Base-by-base conservation (phyloP, 163 green algal species). In the Chlorella variabilis region DNA sequence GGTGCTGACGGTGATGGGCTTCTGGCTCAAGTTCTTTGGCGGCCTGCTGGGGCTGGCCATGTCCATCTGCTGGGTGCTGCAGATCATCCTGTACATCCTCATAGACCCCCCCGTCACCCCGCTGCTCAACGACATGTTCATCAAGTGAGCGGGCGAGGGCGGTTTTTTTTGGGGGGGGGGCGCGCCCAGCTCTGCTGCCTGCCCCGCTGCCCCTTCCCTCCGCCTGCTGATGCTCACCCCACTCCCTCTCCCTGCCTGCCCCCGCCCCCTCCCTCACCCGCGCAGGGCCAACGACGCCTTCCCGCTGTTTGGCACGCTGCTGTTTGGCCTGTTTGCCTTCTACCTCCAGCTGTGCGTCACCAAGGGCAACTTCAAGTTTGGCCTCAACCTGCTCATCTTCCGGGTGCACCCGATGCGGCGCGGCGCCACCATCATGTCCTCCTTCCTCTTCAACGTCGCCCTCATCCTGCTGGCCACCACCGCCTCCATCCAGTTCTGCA, bases 1-100 rank as follows among this genome's bases (percentile, higher is more conserved):
- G 97, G 91, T 92, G 36, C 56, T 98, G 23, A 98, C 92, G 36
- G 92, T 98, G 41, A 85, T 99, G 27, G 74, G 86, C 41, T 99
- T 97, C 90, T 96, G 90, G 61, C 42, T 95, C 27, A 95, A 92
- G 63, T 86, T 96, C 6, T 62, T 96, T 42, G 77, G 91, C 67
- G 95, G 96, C 25, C 67, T 98, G 33, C 27, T 97, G 11, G 91
- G 90, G 23, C 66, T 93, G 7, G 78, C 84, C 27, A 61, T 98
- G 25, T 94, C 91, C 13, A 74, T 97, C 38, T 77, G 84, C 45
- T 98, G 96, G 95, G 80, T 99, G 38, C 75, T 96, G 21, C 96
- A 98, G 88, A 95, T 99, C 61, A 90, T 97, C 25, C 81, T 98
- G 25, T 99, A 98, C 91, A 89, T 98, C 77, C 89, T 99, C 76